Conservation (phyloP, 1,284 basidiomycete genomes). For the Rhodotorula sp. region DNA sequence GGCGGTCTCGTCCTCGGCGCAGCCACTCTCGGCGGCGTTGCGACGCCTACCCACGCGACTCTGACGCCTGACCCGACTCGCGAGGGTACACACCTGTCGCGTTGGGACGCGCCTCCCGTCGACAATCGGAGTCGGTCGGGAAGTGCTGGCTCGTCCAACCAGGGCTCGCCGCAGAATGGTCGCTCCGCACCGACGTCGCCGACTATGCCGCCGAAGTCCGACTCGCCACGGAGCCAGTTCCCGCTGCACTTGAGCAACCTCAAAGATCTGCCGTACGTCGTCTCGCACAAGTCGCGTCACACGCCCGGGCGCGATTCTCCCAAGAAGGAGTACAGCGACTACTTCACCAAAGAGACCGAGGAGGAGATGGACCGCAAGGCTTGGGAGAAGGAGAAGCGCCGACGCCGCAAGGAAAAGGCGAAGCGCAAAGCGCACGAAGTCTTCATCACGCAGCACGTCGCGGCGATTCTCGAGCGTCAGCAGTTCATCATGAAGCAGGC, state of each 20-base stretch:
- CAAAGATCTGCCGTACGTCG: slow-evolving; percentile 22
- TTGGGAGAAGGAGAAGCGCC: slow-evolving; percentile 56
- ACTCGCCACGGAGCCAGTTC: slow-evolving; percentile 25
- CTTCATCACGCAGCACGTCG: slow-evolving; percentile 57
- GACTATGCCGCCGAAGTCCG: slow-evolving; percentile 14
- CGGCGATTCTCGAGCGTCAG: slow-evolving; percentile 61
- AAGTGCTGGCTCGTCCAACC: slow-evolving; percentile 12
- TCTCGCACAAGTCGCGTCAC: slow-evolving; percentile 13
- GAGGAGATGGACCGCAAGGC: slow-evolving; percentile 53
- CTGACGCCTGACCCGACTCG: slow-evolving; percentile 66
- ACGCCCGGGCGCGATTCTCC: slow-evolving; percentile 27
- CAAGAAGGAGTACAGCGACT: slow-evolving; percentile 43
- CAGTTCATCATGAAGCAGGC: slow-evolving; percentile 87
- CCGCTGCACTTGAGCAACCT: slow-evolving; percentile 30
- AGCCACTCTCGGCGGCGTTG: slow-evolving; percentile 49
- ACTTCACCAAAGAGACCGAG: slow-evolving; percentile 49
- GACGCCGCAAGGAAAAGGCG: slow-evolving; percentile 54
- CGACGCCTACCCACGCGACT: slow-evolving; percentile 58
- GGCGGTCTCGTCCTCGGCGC: slow-evolving; percentile 70
- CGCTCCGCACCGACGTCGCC: slow-evolving; percentile 14
- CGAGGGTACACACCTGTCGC: slow-evolving; percentile 65
- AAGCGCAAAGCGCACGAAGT: slow-evolving; percentile 74
- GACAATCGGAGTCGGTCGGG: slow-evolving; percentile 2
- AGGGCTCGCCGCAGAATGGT: slow-evolving; percentile 18
- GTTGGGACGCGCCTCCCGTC: slow-evolving; percentile 50